phyloP scores from a whole-genome alignment of 768 basidiomycete genomes.

The Leccinum sublutescens region DNA sequence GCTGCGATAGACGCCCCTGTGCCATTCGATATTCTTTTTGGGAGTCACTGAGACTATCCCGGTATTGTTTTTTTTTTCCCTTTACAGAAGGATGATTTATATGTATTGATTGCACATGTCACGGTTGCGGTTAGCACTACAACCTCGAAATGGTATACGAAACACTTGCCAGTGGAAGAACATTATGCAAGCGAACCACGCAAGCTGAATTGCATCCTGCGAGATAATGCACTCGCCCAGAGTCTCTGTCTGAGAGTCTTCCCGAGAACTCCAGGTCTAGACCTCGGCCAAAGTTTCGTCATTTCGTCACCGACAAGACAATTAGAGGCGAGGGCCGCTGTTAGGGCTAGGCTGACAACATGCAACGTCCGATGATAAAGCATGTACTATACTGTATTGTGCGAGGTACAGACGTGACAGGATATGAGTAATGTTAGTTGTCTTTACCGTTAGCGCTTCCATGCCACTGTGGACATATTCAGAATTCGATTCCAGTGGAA shows the following conservation, averaged over 20 bases:
- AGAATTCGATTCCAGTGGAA: too few relatives aligned
- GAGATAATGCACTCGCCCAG: slow-evolving; percentile 45
- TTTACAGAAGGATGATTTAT: neutral
- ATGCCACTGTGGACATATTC: slow-evolving; percentile 37
- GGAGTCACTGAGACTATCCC: slow-evolving; percentile 62
- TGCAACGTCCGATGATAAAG: slow-evolving; percentile 8
- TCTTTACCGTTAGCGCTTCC: slow-evolving; percentile 38
- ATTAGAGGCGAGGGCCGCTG: neutral
- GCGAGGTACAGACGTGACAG: slow-evolving; percentile 29
- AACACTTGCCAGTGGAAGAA: slow-evolving; percentile 40
- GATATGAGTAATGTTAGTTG: slow-evolving; percentile 13
- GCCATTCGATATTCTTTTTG: slow-evolving; percentile 56
- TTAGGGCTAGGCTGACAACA: slow-evolving; percentile 7
- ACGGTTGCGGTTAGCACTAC: slow-evolving; percentile 52
- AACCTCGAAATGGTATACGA: slow-evolving; percentile 62
- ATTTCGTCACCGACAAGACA: neutral
- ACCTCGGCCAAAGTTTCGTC: neutral
- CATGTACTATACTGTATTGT: slow-evolving; percentile 15
- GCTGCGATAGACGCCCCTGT: slow-evolving; percentile 53
- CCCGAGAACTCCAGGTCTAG: slow-evolving; percentile 30
- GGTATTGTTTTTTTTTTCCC: slow-evolving; percentile 39
- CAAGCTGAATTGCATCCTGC: slow-evolving; percentile 43
- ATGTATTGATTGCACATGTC: slow-evolving; percentile 1
- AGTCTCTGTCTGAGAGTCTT: slow-evolving; percentile 35
- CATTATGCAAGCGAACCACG: slow-evolving; percentile 42